Conservation (phyloP, 192 early-diverging fungal species). For the Gryganskiella cystojenkinii region DNA sequence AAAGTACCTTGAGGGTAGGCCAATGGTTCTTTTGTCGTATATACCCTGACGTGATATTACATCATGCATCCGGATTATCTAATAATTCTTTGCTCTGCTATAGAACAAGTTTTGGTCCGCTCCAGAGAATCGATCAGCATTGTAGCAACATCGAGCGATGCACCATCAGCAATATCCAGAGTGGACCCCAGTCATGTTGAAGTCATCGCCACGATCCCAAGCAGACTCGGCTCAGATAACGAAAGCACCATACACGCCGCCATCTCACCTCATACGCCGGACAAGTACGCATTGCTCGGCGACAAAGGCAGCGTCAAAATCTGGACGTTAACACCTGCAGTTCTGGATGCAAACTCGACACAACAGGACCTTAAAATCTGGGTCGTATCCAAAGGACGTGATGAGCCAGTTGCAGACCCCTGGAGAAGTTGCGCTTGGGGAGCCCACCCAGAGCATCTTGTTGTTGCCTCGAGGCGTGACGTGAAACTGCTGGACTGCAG, state of each 20-base stretch:
- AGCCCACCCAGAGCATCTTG: constrained; percentile 17
- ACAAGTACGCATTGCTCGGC: constrained; percentile 26
- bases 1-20: constrained; percentile 11
- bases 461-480: constrained; percentile 14
- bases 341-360: too few relatives aligned
- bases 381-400: too few relatives aligned
- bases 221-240: neutral
- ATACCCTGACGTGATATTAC: neutral
- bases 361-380: too few relatives aligned
- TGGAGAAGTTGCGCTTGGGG: constrained; percentile 33
- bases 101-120: constrained; percentile 36
- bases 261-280: constrained; percentile 23
- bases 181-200: constrained; percentile 8
- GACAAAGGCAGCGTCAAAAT: constrained; percentile 15
- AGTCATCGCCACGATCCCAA: constrained; percentile 6
- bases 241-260: constrained; percentile 25
- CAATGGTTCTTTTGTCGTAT: neutral
- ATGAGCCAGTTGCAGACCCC: neutral
- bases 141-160: neutral
- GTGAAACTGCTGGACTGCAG: constrained; percentile 25
- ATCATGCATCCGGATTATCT: neutral
- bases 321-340: constrained; percentile 7
- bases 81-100: neutral
- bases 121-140: constrained; percentile 17
- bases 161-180: constrained; percentile 13